A percentile compares a stretch with the other conserved stretches of the same genome.
These are phyloP conservation scores for Teratosphaeriaceae sp. DNA, from an alignment of 2,329 filamentous ascomycete species.

Conservation along the genomic window DNA sequence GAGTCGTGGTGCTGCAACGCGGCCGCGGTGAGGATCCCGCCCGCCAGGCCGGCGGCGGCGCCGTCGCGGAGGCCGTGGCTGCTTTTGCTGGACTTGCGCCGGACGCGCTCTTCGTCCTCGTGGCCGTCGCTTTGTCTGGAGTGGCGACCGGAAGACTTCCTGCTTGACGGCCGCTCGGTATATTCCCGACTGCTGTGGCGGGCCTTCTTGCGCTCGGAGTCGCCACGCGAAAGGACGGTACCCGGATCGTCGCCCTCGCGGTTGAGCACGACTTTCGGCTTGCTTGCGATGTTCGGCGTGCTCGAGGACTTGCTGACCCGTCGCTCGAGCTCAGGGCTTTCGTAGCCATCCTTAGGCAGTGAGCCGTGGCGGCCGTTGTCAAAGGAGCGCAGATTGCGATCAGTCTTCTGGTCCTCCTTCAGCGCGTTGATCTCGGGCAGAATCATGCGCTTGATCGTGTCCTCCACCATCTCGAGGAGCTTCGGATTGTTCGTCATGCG, in stretches of 20 bases:
- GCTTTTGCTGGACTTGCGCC: slow-evolving; percentile 49
- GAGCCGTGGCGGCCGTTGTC: slow-evolving; percentile 59
- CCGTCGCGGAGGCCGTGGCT: slow-evolving; percentile 42
- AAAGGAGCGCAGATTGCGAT: slow-evolving; percentile 63
- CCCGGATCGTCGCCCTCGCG: slow-evolving; percentile 53
- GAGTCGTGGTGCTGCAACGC: slow-evolving; percentile 60
- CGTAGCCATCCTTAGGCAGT: slow-evolving; percentile 34
- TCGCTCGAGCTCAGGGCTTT: slow-evolving; percentile 43
- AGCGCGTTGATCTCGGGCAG: slow-evolving; percentile 86
- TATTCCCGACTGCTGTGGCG: slow-evolving; percentile 48
- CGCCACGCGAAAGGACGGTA: slow-evolving; percentile 48
- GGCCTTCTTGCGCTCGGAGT: slow-evolving; percentile 47
- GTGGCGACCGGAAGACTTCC: slow-evolving; percentile 21
- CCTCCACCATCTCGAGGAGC: slow-evolving; percentile 83
- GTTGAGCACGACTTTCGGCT: slow-evolving; percentile 56
- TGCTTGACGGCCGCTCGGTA: slow-evolving; percentile 21
- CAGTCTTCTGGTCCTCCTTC: slow-evolving; percentile 81
- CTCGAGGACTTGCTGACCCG: slow-evolving; percentile 56
- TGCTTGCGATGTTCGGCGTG: slow-evolving; percentile 51
- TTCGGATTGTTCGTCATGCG: slow-evolving; percentile 92
- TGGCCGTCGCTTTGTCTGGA: slow-evolving; percentile 20
- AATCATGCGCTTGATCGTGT: slow-evolving; percentile 83
- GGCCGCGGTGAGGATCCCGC: slow-evolving; percentile 54
- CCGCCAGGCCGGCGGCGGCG: slow-evolving; percentile 49
- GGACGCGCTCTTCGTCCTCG: slow-evolving; percentile 43